Evolutionary conservation across 192 early-diverging fungal genomes (phyloP).

Genomic region (Lunasporangiospora selenospora): DNA sequence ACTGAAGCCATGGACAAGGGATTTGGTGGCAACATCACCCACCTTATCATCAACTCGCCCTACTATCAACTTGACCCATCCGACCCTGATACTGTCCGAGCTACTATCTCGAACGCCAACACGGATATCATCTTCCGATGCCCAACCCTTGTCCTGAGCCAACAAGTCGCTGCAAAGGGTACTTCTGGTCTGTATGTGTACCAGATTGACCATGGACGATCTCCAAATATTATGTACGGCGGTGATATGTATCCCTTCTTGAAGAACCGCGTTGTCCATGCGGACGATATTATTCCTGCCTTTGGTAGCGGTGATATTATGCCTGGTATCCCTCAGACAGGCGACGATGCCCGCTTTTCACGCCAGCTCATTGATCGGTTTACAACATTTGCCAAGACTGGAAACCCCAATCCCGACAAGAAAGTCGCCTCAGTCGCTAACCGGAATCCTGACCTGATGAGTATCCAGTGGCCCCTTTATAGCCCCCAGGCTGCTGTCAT

Average conservation of each 20-base stretch:
- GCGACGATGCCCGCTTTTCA: conserved; percentile 10
- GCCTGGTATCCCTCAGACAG: neutral
- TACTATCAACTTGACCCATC: conserved; percentile 8
- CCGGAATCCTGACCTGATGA: neutral
- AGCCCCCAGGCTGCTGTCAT: neutral
- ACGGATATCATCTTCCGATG: conserved; percentile 6
- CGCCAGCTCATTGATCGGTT: conserved; percentile 18
- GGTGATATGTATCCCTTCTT: neutral
- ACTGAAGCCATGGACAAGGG: neutral
- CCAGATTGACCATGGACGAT: conserved; percentile 8
- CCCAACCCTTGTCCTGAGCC: neutral
- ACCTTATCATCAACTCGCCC: neutral
- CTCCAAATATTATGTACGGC: neutral
- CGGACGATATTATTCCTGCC: conserved; percentile 5
- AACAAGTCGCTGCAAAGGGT: neutral
- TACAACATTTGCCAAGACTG: conserved; percentile 8
- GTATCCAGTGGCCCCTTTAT: conserved; percentile 1
- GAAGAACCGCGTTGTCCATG: neutral
- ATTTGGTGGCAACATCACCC: neutral
- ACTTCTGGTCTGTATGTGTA: conserved; percentile 1
- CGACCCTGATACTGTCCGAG: conserved; percentile 3
- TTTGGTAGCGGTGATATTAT: conserved; percentile 5
- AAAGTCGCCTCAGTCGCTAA: neutral
- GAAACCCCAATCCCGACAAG: neutral
- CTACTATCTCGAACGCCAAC: neutral